These are phyloP conservation scores for Talaromyces albobiverticillius DNA, from an alignment of 2,329 filamentous ascomycete species.

Conservation along the genomic window DNA sequence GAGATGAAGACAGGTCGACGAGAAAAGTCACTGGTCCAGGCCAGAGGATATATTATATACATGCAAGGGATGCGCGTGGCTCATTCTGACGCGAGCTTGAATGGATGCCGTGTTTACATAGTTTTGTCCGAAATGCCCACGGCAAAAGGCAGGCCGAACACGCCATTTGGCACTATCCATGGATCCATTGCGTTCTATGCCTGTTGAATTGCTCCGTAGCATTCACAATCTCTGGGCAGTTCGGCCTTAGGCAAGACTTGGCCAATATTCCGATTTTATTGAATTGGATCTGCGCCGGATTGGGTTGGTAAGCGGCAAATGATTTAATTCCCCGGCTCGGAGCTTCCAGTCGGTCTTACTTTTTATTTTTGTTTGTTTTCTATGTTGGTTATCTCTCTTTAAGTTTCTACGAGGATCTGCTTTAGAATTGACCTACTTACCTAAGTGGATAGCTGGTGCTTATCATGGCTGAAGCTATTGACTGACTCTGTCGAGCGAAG, in stretches of 20 bases:
- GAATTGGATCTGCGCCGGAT: not conserved
- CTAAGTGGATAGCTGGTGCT: too few relatives aligned
- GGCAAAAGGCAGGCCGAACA: not conserved
- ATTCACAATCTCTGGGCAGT: too few relatives aligned
- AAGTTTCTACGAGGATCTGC: not conserved
- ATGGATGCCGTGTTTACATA: constrained; percentile 2
- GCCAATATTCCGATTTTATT: constrained; percentile 4
- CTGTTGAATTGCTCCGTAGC: too few relatives aligned
- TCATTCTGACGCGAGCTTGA: too few relatives aligned
- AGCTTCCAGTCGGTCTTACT: constrained; percentile 6
- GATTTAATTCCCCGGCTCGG: constrained; percentile 7
- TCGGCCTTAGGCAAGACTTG: too few relatives aligned
- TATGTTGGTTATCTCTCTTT: too few relatives aligned
- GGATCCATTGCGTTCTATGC: not conserved
- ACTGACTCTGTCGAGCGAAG: too few relatives aligned
- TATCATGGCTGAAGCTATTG: too few relatives aligned
- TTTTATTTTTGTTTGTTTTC: not conserved
- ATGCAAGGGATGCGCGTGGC: not conserved
- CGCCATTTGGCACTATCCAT: not conserved
- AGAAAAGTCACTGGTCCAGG: not conserved
- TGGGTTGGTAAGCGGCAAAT: constrained; percentile 6
- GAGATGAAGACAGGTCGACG: not conserved
- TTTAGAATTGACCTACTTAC: too few relatives aligned
- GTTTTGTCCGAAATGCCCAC: not conserved
- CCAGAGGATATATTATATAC: not conserved